Percentiles rank a stretch among this genome's conserved stretches.
These are phyloP conservation scores for Neofusicoccum kwambonambiense DNA, from an alignment of 2,329 filamentous ascomycete species.

Conservation along the genomic window DNA sequence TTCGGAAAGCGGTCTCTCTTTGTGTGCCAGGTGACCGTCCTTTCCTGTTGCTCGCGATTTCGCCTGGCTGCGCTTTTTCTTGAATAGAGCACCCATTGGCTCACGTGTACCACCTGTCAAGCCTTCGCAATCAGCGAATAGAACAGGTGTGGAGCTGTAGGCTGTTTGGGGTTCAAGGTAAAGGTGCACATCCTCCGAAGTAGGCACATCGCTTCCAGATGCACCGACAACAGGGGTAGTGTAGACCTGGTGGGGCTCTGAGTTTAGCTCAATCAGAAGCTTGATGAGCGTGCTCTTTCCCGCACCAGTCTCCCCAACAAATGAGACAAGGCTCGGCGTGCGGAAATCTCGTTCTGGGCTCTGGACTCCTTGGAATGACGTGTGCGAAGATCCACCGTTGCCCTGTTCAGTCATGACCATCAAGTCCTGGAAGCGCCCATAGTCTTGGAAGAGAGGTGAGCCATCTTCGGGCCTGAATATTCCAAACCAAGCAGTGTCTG, in stretches of 20 bases:
- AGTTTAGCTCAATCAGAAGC: constrained; percentile 42
- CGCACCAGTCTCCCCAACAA: constrained; percentile 47
- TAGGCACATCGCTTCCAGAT: constrained; percentile 42
- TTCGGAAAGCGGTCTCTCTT: not conserved
- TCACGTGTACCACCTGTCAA: constrained; percentile 49
- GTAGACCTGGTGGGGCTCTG: constrained; percentile 22
- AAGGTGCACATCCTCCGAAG: constrained; percentile 53
- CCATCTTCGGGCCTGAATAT: no score
- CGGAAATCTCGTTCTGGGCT: no score
- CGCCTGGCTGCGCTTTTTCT: constrained; percentile 1
- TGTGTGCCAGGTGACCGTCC: not conserved
- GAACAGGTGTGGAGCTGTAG: constrained; percentile 40
- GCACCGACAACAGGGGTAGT: constrained; percentile 48
- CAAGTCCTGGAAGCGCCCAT: no score
- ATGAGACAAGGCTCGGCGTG: constrained; percentile 38
- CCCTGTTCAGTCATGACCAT: no score
- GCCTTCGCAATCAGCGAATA: constrained; percentile 55
- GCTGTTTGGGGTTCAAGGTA: constrained; percentile 50
- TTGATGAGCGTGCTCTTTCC: constrained; percentile 54
- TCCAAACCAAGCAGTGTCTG: no score
- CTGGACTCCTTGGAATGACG: no score
- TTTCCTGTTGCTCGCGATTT: not conserved
- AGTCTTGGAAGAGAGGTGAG: no score
- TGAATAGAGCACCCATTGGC: constrained; percentile 29
- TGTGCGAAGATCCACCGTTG: no score